Evolutionary conservation across 192 early-diverging fungal species (phyloP), one percentile per base, ranked within the genome.

Genomic region (Coemansia aciculifera): DNA sequence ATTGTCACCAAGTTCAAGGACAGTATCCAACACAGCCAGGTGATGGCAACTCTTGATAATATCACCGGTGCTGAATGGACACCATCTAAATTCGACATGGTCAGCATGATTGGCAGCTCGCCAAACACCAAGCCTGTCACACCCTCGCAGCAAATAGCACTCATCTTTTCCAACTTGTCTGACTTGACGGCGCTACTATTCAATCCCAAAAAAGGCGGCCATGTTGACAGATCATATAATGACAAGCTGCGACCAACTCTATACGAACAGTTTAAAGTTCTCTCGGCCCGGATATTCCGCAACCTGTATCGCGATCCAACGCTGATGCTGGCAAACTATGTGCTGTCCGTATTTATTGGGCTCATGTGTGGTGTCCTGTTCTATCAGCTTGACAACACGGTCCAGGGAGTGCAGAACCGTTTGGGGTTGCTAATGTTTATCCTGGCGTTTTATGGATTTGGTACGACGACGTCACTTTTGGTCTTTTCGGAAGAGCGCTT

Each of bases 351-450:
- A 23, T 69, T 83, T 43, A 59, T 84, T 51, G 70, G 72, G 1
- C 63, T 87, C 0, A 68, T 89, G 68, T 74, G 86, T 15, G 88
- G 86, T 13, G 70, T 87, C 7, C 69, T 86, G 24, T 86, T 85
- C 49, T 81, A 81, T 62, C 83, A 85, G 61, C 56, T 85, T 6
- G 83, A 85, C 52, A 75, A 54, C 57, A 62, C 72, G 0, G 66
- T 80, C 5, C 72, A 80, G 10, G 78, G 78, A 13, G 71, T 85
- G 54, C 84, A 85, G 44, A 85, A 85, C 63, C 75, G 84, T 2
- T 60, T 81, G 9, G 84, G 84, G 0, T 52, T 85, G 36, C 64
- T 81, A 4, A 78, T 81, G 54, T 85, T 85, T 64, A 62, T 85
- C 3, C 72, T 82, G 3, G 77, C 86, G 13, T 85, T 86, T 59